Evolutionary conservation across 768 basidiomycete genomes (phyloP).

Genomic region (Lentinus brumalis): DNA sequence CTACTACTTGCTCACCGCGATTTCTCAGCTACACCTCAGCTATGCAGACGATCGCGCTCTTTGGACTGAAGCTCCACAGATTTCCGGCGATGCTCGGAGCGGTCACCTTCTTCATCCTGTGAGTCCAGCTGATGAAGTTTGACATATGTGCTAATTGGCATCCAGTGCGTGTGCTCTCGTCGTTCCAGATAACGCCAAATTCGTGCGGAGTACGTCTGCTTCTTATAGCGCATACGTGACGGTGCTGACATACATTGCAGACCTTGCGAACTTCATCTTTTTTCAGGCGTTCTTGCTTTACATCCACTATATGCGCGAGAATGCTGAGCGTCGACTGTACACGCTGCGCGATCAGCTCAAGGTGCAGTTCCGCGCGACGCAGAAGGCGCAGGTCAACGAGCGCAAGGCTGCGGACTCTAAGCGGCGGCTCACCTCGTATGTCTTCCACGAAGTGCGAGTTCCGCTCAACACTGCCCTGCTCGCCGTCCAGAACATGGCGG

Average conservation of each 20-base stretch:
- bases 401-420: conserved; percentile 80
- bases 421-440: conserved; percentile 75
- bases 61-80: conserved; percentile 67
- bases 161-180: conserved; percentile 37
- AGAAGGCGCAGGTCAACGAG: conserved; percentile 65
- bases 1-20: conserved; percentile 23
- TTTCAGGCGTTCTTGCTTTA: conserved; percentile 84
- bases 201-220: conserved; percentile 40
- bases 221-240: background rate
- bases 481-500: conserved; percentile 92
- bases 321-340: conserved; percentile 50
- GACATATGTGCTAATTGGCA: too few species aligned
- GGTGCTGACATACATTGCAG: conserved; percentile 33
- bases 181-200: conserved; percentile 40
- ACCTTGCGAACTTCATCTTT: conserved; percentile 70
- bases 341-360: conserved; percentile 56
- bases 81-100: conserved; percentile 67
- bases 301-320: conserved; percentile 51
- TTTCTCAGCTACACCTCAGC: conserved; percentile 40
- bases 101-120: conserved; percentile 55
- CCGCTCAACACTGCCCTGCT: conserved; percentile 81
- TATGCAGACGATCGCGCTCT: conserved; percentile 66
- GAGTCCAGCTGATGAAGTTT: conserved; percentile 26
- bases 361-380: conserved; percentile 53
- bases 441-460: conserved; percentile 69